A percentile compares a stretch with the other conserved stretches of the same genome.
Conservation (phyloP, 2,329 filamentous ascomycete species). For the Saccharata proteae region DNA sequence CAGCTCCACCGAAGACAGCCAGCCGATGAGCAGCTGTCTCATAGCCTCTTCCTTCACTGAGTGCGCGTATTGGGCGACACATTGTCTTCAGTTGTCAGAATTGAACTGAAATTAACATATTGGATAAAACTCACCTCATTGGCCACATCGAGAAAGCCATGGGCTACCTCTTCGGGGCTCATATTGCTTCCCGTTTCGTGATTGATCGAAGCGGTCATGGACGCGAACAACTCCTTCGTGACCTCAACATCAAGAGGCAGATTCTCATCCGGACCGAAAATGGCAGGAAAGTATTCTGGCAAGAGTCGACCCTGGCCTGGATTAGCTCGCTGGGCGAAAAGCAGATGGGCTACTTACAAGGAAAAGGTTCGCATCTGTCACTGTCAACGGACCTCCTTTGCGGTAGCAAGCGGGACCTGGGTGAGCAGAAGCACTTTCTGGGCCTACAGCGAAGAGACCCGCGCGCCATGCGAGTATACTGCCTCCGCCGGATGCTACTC, state of each 20-base stretch:
- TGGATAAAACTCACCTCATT: no score
- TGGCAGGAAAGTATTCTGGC: conserved; percentile 20
- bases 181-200: conserved; percentile 16
- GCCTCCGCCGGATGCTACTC: conserved; percentile 83
- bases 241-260: conserved; percentile 30
- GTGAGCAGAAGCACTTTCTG: conserved; percentile 78
- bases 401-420: conserved; percentile 85
- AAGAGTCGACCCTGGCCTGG: conserved; percentile 20
- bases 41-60: conserved; percentile 18
- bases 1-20: conserved; percentile 20
- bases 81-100: no score
- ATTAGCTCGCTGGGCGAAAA: no score
- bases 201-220: conserved; percentile 34
- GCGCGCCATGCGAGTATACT: conserved; percentile 79
- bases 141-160: conserved; percentile 16
- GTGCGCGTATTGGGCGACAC: conserved; percentile 17
- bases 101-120: no score
- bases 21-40: conserved; percentile 15
- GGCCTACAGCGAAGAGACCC: conserved; percentile 80
- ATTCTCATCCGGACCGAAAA: conserved; percentile 21
- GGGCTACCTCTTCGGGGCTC: conserved; percentile 16
- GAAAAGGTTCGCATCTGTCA: conserved; percentile 81
- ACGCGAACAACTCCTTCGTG: conserved; percentile 27
- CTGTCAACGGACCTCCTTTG: conserved; percentile 77
- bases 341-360: no score